A percentile compares a stretch with the other conserved stretches of the same genome.
phyloP scores from a whole-genome alignment of 2,329 filamentous ascomycete genomes.

The Thielaviopsis populi region DNA sequence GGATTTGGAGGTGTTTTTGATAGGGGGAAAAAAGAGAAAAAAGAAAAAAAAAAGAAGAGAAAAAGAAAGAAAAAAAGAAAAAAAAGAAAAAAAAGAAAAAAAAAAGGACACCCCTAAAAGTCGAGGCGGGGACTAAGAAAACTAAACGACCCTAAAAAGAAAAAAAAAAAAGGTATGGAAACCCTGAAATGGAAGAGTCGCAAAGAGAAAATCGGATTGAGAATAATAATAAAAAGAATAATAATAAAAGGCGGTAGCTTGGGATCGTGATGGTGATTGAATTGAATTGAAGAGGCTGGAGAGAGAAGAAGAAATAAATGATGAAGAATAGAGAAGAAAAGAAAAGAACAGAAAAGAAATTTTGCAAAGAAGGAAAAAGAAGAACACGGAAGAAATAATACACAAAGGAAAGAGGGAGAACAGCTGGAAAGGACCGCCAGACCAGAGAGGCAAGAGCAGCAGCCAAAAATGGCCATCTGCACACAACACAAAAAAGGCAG shows the following conservation, averaged over 20 bases:
- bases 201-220: not conserved
- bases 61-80: not conserved
- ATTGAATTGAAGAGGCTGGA: conserved; percentile 15
- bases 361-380: conserved; percentile 3
- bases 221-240: not conserved
- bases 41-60: conserved; percentile 2
- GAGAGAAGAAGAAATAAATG: conserved; percentile 1
- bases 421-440: conserved; percentile 3
- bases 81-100: not conserved
- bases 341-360: conserved; percentile 1
- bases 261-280: not conserved
- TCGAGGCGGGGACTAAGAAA: not conserved
- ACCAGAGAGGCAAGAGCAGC: not conserved
- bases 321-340: conserved; percentile 5
- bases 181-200: not conserved
- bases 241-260: not conserved
- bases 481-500: not conserved
- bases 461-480: no score
- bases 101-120: not conserved
- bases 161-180: no score
- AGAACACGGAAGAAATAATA: not conserved
- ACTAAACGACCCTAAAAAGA: not conserved
- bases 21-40: not conserved
- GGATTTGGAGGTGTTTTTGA: not conserved
- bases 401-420: conserved; percentile 6